phyloP scores from a whole-genome alignment of 225 moss, liverwort and hornwort genomes.

The Lunularia cruciata region DNA sequence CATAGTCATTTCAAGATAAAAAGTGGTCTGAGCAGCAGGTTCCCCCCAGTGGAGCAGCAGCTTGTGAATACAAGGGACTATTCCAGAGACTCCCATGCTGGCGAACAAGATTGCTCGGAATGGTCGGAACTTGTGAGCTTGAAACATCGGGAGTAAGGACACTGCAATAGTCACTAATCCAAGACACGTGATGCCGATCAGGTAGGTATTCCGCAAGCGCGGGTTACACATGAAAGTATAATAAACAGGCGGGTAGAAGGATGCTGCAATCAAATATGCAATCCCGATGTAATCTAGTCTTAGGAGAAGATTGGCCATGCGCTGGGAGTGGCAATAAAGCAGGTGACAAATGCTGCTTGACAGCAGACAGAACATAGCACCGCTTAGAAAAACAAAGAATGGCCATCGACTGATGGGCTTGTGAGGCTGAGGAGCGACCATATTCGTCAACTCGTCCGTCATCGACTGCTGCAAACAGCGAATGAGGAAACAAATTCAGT shows the following conservation, averaged over 20 bases:
- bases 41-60: slow-evolving; percentile 62
- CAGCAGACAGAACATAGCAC: slow-evolving; percentile 94
- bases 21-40: slow-evolving; percentile 62
- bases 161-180: slow-evolving; percentile 55
- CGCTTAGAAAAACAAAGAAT: slow-evolving; percentile 80
- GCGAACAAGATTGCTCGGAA: slow-evolving; percentile 69
- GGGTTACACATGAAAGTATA: slow-evolving; percentile 94
- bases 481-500: background rate
- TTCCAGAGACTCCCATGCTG: slow-evolving; percentile 75
- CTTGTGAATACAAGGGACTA: slow-evolving; percentile 83
- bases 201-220: slow-evolving; percentile 56
- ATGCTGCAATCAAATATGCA: slow-evolving; percentile 75
- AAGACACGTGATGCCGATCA: slow-evolving; percentile 63
- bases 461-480: slow-evolving; percentile 32
- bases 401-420: slow-evolving; percentile 80
- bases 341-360: slow-evolving; percentile 83
- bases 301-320: slow-evolving; percentile 56
- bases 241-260: slow-evolving; percentile 92
- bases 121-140: slow-evolving; percentile 59
- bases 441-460: slow-evolving; percentile 39
- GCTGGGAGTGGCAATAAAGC: slow-evolving; percentile 74
- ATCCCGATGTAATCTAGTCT: slow-evolving; percentile 84
- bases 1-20: slow-evolving; percentile 63
- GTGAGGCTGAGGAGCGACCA: slow-evolving; percentile 44
- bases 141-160: slow-evolving; percentile 74